Base-by-base conservation (phyloP, 257 asterid species). In the Fraxinus excelsior region DNA sequence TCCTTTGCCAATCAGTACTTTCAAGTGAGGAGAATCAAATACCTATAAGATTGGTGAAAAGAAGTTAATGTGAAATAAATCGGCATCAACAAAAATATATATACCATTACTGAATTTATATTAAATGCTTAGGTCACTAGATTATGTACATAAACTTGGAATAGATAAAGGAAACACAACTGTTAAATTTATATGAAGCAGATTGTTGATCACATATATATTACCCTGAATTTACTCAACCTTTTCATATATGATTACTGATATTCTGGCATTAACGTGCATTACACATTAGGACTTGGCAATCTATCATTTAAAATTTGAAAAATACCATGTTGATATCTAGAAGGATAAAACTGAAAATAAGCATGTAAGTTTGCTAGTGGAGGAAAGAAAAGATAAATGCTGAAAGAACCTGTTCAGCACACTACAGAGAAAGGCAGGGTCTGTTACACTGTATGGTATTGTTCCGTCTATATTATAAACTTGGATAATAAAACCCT, bases 1-100 rank as follows among this genome's bases (percentile, higher is more conserved):
- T 78, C 88, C 84, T 77, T 84, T 85, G 35, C 98, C 96, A 62
- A 93, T 89, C 80, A 81, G 77, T 58, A 87, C 90, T 82, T 84
- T 78, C 86, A 93, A 73, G 76, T 84, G 89, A 62, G 98, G 98
- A 80, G 96, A 78, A 87, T 93, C 97, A 79, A 87, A 91, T 42
- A 93, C 97, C 97, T 91, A 71, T 5, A 68, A 70, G 18, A 32
- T 46, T 62, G 68, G 68, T 3, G 35, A 62, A 62, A 31, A 18
- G 42, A 32, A 72, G 60, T 71, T 23, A 38, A 25, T 11, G 74
- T 42, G 34, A 67, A 72, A 67, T 25, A 53, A 10, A 29, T 29
- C 3, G 8, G 75, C 26, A 9, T 68, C 74, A 67, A 38, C 18
- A 42, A 31, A 31, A 31, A 31, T 56, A 53, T 42, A 65, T 70